Evolutionary conservation across 306 rosid genomes (phyloP).

Genomic region (Fragaria vesca): DNA sequence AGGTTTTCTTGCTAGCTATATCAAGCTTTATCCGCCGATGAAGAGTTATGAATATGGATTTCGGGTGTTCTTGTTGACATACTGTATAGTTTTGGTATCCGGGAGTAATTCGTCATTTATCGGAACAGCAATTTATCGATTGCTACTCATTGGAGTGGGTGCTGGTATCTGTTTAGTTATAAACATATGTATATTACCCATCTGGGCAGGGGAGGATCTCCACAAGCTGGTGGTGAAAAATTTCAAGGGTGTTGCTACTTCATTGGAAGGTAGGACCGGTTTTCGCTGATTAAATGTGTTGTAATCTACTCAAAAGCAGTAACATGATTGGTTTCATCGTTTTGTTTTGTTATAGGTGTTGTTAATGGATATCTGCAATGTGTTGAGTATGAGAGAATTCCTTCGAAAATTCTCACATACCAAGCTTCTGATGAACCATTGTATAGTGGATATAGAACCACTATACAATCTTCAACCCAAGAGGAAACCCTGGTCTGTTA

Average conservation of each 20-base stretch:
- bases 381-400: constrained; percentile 62
- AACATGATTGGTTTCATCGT: constrained; percentile 2
- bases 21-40: constrained; percentile 61
- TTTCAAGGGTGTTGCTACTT: constrained; percentile 57
- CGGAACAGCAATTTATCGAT: constrained; percentile 57
- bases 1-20: constrained; percentile 56
- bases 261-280: constrained; percentile 56
- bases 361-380: constrained; percentile 64
- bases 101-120: constrained; percentile 49
- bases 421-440: constrained; percentile 78
- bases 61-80: constrained; percentile 75
- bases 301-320: background rate
- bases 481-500: constrained; percentile 68
- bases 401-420: constrained; percentile 67
- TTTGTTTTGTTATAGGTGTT: constrained; percentile 42
- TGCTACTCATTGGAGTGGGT: constrained; percentile 65
- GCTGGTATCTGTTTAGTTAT: constrained; percentile 55
- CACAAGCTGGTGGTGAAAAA: constrained; percentile 78
- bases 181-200: constrained; percentile 60
- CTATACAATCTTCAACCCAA: constrained; percentile 65
- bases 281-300: background rate
- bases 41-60: constrained; percentile 76
- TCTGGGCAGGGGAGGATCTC: constrained; percentile 85
- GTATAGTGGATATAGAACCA: constrained; percentile 70
- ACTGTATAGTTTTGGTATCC: constrained; percentile 63